phyloP scores from a whole-genome alignment of 306 rosid genomes.

The Quercus variabilis region DNA sequence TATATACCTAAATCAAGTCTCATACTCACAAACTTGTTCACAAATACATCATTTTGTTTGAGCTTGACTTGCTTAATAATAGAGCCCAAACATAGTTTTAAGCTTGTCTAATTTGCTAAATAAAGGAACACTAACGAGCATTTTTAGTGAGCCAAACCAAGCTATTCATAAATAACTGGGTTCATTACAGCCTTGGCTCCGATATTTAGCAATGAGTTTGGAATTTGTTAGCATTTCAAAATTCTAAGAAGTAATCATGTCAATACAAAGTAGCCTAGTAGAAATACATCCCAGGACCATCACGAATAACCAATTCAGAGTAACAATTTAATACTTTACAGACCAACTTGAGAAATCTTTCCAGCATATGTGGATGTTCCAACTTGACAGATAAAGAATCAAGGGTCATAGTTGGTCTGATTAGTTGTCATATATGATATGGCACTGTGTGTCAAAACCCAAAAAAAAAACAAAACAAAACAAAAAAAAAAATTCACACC shows the following conservation, averaged over 20 bases:
- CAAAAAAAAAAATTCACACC: neutral
- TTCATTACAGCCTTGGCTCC: no score
- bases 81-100: no score
- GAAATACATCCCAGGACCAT: neutral
- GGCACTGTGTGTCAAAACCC: neutral
- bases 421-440: neutral
- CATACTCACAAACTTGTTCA: no score
- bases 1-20: no score
- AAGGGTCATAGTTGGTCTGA: neutral
- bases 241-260: neutral
- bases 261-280: neutral
- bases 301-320: neutral
- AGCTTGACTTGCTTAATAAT: no score
- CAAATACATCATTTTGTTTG: no score
- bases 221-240: neutral
- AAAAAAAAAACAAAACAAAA: no score
- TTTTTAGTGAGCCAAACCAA: no score
- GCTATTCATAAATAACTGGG: no score
- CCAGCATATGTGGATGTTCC: neutral
- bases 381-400: neutral
- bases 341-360: neutral
- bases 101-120: no score
- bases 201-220: neutral
- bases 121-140: no score
- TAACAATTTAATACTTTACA: neutral